Evolutionary conservation across 2,329 filamentous ascomycete genomes (phyloP).

Genomic region (Neopestalotiopsis sp.): DNA sequence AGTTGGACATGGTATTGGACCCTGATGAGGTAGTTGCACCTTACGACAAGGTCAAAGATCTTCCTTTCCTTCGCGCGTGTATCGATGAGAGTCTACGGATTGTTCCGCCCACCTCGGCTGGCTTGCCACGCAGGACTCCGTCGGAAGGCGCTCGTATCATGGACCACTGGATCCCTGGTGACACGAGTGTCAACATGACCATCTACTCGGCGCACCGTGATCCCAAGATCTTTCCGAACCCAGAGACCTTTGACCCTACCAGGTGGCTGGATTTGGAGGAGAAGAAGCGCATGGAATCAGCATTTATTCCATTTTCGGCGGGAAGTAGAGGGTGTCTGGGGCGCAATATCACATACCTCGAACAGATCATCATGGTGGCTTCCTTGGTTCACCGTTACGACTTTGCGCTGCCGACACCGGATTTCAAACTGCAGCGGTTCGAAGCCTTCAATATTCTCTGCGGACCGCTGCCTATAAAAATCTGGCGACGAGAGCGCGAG

Average conservation of each 20-base stretch:
- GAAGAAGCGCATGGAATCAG: constrained; percentile 12
- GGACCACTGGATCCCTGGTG: constrained; percentile 10
- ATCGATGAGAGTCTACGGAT: constrained; percentile 4
- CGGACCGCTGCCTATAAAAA: neutral
- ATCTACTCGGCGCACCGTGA: constrained; percentile 19
- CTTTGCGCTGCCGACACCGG: constrained; percentile 5
- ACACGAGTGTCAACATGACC: constrained; percentile 19
- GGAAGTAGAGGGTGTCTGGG: constrained; percentile 17
- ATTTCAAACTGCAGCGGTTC: neutral
- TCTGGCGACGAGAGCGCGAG: neutral
- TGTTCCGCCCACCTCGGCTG: constrained; percentile 37
- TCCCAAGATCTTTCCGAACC: constrained; percentile 12
- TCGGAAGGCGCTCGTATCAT: constrained; percentile 31
- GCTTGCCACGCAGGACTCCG: constrained; percentile 50
- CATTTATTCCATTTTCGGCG: constrained; percentile 12
- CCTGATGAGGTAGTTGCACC: constrained; percentile 6
- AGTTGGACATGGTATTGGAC: constrained; percentile 21
- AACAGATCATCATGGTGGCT: constrained; percentile 16
- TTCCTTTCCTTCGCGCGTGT: constrained; percentile 6
- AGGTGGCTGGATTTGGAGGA: constrained; percentile 11
- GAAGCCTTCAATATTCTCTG: constrained; percentile 5
- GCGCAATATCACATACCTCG: constrained; percentile 16
- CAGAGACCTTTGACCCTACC: constrained; percentile 15
- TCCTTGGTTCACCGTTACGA: constrained; percentile 18
- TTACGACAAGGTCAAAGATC: constrained; percentile 14